Base-by-base conservation (phyloP, 176 grass and related monocot species). In the Saccharum officinarum region DNA sequence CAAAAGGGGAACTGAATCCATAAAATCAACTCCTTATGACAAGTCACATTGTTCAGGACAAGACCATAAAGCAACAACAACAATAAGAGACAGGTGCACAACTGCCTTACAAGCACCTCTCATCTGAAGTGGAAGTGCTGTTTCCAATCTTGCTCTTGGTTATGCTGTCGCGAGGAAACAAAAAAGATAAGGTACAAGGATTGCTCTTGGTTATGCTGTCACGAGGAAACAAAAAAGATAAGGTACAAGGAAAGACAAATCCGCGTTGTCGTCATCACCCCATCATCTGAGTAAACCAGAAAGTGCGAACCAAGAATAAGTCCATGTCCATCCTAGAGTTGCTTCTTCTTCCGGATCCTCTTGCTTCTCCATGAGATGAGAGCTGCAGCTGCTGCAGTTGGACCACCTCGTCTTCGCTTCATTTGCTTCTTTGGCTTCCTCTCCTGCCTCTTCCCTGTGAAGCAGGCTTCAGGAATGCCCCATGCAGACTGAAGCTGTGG, bases 361-460 rank as follows among this genome's bases (percentile, higher is more conserved):
- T 70, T 25, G 59, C 22, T 83, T 49, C 79, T 82, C 88, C 88
- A 90, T 2, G 88, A 86, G 25, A 82, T 78, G 67, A 83, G 67
- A 26, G 73, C 79, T 1, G 67, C 79, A 0, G 88, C 78, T 0
- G 87, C 83, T 1, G 87, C 40, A 0, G 83, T 57, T 3, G 79
- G 64, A 67, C 73, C 57, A 2, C 88, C 80, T 17, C 46, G 79
- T 39, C 88, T 90, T 59, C 60, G 83, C 74, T 88, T 98, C 1
- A 81, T 50, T 52, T 69, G 79, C 79, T 69, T 81, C 31, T 69
- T 81, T 20, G 95, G 84, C 50, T 79, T 93, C 63, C 90, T 50
- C 34, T 80, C 89, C 55, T 83, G 88, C 80, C 89, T 78, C 79
- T 93, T 98, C 31, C 95, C 95, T 3, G 88, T 84, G 78, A 81